Base-by-base conservation (phyloP, 371 early-diverging fungal genomes). In the Mucor velutinosus region DNA sequence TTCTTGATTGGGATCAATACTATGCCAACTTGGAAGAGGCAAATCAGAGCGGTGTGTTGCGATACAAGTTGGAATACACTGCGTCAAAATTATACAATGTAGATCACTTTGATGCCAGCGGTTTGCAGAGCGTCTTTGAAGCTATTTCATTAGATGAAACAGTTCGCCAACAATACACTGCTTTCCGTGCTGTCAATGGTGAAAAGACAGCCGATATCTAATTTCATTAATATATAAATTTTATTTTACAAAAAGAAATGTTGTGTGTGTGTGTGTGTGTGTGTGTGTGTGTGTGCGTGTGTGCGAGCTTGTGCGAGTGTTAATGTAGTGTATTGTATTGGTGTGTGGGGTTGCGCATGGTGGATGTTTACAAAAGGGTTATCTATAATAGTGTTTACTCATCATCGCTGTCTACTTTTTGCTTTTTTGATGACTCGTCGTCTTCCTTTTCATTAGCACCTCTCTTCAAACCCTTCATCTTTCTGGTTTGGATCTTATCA, bases 381-480 rank as follows among this genome's bases (percentile, higher is more conserved):
- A 53, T 53, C 53, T 53, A 53, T 53, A n/a, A 19, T 7, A 17
- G 17, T 57, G 27, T 27, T 23, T 39, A 30, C 17, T 62, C 70
- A 39, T 64, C 57, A 35, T 65, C 65, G 25, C 53, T 41, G 11
- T 79, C 84, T 7, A 76, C 75, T 62, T 78, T 83, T 76, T 81
- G 82, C 72, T 76, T 86, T 67, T 86, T 86, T 41, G 79, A 70
- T 41, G 53, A 7, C 23, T 23, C 60, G 2, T 68, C 67, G 12
- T 75, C 79, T 15, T 83, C 87, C 8, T 83, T 86, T 12, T 73
- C 81, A 45, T 86, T 84, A 21, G 81, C 78, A 53, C 82, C 81
- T 37, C 79, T 57, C 47, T 83, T 78, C 74, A 99, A 82, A 67
- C 95, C 99, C 90, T 97, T 97, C 94, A 99, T 95, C 90, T 99